Base-by-base conservation (phyloP, 805 yeast genomes). In the Pichia rugopelliculosa region DNA sequence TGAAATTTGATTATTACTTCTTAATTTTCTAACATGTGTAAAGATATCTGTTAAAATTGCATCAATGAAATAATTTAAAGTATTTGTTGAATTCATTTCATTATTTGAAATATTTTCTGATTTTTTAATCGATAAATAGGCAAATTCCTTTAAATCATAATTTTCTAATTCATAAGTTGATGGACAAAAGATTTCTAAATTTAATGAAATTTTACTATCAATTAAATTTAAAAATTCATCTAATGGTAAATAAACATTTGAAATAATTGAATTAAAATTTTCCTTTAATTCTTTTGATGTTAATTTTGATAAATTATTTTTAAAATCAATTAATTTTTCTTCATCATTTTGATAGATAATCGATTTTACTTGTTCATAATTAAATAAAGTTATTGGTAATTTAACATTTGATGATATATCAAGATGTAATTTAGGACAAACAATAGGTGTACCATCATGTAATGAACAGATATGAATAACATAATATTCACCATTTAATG, bases 371-470 rank as follows among this genome's bases (percentile, higher is more conserved):
- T 78, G 80, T 17, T 65, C 66, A 39, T 70, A 63, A n/a, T 73
- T 70, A 47, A 89, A 66, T 53, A 82, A 79, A 23, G 82, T 76
- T 27, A 88, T 67, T 26, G 84, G 80, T 24, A 87, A 60, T 13
- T 71, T 74, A 26, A 85, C 75, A 10, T 73, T 75, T 12, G 71
- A 36, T 7, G 53, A 56, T 42, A 62, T 47, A 0, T 78, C 70
- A 44, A 85, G 66, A 27, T 76, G 68, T 76, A 84, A 76, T 27
- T 70, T 67, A 1, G 95, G 95, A 52, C 89, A 80, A 2, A 86
- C 86, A 22, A 91, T 76, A 0, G 96, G 91, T 0, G 91, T 85
- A 11, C 91, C 87, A 68, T 93, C 98, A 50, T 78, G 75, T 21
- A 91, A 73, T 25, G 84, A 62, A 50, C 87, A 84, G 2, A 91